Base-by-base conservation (phyloP, 371 early-diverging fungal genomes). In the Mucor mucedo region DNA sequence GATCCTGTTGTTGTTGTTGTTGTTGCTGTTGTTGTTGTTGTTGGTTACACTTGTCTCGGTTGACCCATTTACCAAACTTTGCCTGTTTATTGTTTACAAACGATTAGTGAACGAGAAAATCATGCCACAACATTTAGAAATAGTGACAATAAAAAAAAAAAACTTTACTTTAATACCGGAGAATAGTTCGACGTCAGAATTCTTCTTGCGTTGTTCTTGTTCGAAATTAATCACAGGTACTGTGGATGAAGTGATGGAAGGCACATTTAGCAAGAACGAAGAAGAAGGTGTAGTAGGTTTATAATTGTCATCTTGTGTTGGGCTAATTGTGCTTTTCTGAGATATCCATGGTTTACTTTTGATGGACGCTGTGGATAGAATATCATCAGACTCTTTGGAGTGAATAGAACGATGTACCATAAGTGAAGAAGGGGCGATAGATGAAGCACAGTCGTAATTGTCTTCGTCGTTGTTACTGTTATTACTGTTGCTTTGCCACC, bases 41-140 rank as follows among this genome's bases (percentile, higher is more conserved):
- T 9, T 45, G 56, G 38, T 29, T 48, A 42, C 44, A 44, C n/a
- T 44, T 45, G 39, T 41, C 52, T 62, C 58, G 57, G 49, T 47
- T 48, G 6, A 69, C 57, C 69, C 63, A 63, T 59, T 63, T 69
- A 14, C 60, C 64, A 40, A 69, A 42, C 29, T 60, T 57, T 33
- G 64, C 52, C 64, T 60, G 40, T 21, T 21, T 21, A 21, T 21
- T 47, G 21, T 13, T 7, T 38, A 32, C 29, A 45, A 16, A 16
- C 2, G 13, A 21, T 21, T 21, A 21, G 21, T 21, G 8, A 45
- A 42, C 2, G 21, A 57, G 42, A 57, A 29, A 41, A 41, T 13
- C 3, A 21, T 21, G 21, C 21, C 21, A 21, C 21, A 21, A 21
- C 21, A 21, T 21, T 21, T 21, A 21, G 21, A 21, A 21, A 21